These are phyloP conservation scores for Gyromitra esculenta DNA, from an alignment of 2,329 filamentous ascomycete species.

Conservation along the genomic window DNA sequence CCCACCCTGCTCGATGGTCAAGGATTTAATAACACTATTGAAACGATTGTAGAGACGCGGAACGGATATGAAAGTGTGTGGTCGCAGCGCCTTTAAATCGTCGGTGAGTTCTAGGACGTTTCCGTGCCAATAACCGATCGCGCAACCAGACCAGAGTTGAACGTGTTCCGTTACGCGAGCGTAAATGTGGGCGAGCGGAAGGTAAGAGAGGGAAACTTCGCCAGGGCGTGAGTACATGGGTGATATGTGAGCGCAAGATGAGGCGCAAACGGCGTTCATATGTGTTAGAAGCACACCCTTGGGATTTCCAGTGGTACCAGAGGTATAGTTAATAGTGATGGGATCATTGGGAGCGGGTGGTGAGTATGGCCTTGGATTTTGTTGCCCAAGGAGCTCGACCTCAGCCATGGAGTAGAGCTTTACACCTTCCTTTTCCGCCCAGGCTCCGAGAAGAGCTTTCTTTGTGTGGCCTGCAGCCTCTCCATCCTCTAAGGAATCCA, in stretches of 20 bases:
- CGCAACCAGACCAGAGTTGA: constrained; percentile 74
- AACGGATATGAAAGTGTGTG: constrained; percentile 83
- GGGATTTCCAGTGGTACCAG: constrained; percentile 81
- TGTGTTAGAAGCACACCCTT: constrained; percentile 89
- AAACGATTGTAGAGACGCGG: constrained; percentile 93
- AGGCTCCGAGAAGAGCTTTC: constrained; percentile 75
- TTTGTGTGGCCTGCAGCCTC: constrained; percentile 83
- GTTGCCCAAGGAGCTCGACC: constrained; percentile 81
- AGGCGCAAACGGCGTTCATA: constrained; percentile 78
- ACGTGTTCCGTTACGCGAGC: constrained; percentile 83
- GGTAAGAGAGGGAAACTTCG: constrained; percentile 78
- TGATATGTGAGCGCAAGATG: constrained; percentile 70
- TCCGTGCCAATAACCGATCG: constrained; percentile 92
- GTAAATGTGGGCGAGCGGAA: constrained; percentile 94
- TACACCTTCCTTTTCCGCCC: constrained; percentile 79
- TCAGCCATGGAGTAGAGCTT: constrained; percentile 80
- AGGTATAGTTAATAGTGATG: constrained; percentile 91
- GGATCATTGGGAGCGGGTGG: constrained; percentile 78
- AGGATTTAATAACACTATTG: constrained; percentile 79
- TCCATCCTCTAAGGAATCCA: constrained; percentile 83
- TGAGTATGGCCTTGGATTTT: constrained; percentile 74
- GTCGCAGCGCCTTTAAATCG: constrained; percentile 86
- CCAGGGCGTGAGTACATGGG: constrained; percentile 64
- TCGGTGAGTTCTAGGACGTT: constrained; percentile 87
- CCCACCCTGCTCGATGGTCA: constrained; percentile 80